Conservation (phyloP, 257 asterid genomes). For the Galeopsis tetrahit region DNA sequence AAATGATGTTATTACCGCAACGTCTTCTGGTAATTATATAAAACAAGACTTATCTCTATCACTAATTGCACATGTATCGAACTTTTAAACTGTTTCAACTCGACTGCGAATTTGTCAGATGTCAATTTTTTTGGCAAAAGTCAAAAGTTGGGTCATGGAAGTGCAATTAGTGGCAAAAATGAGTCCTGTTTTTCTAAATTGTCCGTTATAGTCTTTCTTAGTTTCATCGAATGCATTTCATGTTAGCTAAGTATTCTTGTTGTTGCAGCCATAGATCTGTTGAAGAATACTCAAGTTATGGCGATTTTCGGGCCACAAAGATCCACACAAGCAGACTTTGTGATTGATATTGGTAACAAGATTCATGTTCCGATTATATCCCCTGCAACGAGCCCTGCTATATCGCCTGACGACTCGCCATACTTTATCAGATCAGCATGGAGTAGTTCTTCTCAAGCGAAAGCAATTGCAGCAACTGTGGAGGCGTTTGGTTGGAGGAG, state of each 20-base stretch:
- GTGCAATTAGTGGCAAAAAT: too few relatives aligned
- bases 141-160: too few relatives aligned
- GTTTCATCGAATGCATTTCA: background rate
- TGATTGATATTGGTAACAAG: conserved; percentile 49
- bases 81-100: too few relatives aligned
- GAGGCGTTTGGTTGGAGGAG: conserved; percentile 47
- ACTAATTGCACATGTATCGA: too few relatives aligned
- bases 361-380: conserved; percentile 52
- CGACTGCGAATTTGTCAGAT: too few relatives aligned
- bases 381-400: conserved; percentile 49
- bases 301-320: conserved; percentile 57
- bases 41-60: too few relatives aligned
- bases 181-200: too few relatives aligned
- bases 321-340: conserved; percentile 50
- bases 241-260: background rate
- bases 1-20: conserved; percentile 42
- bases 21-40: conserved; percentile 33
- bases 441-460: conserved; percentile 45
- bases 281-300: conserved; percentile 44
- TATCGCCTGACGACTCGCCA: conserved; percentile 46
- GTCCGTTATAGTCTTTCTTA: background rate
- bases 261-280: conserved; percentile 54
- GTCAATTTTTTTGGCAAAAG: too few relatives aligned
- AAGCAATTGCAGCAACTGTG: conserved; percentile 51
- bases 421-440: conserved; percentile 53